phyloP scores from a whole-genome alignment of 2,329 filamentous ascomycete species.

The Penicillium sp. region DNA sequence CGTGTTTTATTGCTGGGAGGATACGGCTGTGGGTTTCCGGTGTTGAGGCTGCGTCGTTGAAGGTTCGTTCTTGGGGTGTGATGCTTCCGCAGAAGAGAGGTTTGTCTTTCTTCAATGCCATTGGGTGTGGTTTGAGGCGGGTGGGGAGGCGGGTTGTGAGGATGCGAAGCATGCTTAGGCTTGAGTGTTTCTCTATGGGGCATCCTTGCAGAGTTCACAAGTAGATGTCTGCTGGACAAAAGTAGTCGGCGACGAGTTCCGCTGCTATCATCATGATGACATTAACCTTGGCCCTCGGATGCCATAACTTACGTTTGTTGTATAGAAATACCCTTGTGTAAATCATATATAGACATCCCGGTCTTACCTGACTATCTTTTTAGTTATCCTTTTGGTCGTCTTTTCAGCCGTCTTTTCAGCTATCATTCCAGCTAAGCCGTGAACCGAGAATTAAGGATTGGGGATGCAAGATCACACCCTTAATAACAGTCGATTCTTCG shows the following conservation, averaged over 20 bases:
- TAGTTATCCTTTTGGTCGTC: too few species aligned
- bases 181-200: neutral
- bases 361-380: too few species aligned
- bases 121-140: neutral
- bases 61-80: slow-evolving; percentile 9
- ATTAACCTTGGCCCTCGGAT: slow-evolving; percentile 4
- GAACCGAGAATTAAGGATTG: too few species aligned
- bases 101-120: neutral
- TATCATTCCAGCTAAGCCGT: too few species aligned
- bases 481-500: too few species aligned
- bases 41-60: slow-evolving; percentile 3
- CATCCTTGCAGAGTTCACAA: too few species aligned
- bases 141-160: neutral
- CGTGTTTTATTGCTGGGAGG: slow-evolving; percentile 43
- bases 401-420: too few species aligned
- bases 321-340: too few species aligned
- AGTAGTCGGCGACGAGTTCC: slow-evolving; percentile 6
- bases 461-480: too few species aligned
- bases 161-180: neutral
- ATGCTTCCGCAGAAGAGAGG: slow-evolving; percentile 5
- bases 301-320: neutral
- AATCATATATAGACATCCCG: too few species aligned
- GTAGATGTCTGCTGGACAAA: too few species aligned
- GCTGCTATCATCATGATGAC: slow-evolving; percentile 17
- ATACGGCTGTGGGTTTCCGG: slow-evolving; percentile 20